phyloP scores from a whole-genome alignment of 768 basidiomycete species.

The Naganishia friedmannii region DNA sequence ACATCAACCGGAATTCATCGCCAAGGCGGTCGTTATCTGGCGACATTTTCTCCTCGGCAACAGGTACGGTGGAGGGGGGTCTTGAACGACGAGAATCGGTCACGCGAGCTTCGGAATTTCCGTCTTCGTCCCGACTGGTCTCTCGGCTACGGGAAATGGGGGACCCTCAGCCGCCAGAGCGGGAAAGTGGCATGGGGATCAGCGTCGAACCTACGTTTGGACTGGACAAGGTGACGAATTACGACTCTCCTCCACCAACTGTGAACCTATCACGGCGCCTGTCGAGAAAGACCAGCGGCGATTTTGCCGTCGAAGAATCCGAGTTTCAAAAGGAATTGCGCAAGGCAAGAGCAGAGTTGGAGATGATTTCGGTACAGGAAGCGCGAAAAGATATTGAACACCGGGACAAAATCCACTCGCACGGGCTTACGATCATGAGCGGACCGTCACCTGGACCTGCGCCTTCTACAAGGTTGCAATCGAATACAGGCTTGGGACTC shows the following conservation, averaged over 20 bases:
- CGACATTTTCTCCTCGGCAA: not conserved
- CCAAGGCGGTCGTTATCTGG: slow-evolving; percentile 1
- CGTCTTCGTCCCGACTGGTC: slow-evolving; percentile 27
- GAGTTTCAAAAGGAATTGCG: slow-evolving; percentile 32
- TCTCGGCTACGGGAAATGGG: slow-evolving; percentile 31
- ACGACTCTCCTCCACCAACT: not conserved
- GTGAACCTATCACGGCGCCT: slow-evolving; percentile 2
- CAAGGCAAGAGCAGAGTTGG: slow-evolving; percentile 31
- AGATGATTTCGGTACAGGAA: slow-evolving; percentile 28
- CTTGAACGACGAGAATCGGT: not conserved
- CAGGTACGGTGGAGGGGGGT: not conserved
- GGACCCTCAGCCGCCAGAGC: slow-evolving; percentile 26
- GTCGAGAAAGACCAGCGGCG: slow-evolving; percentile 26
- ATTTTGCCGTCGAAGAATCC: slow-evolving; percentile 32
- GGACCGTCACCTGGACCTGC: not conserved
- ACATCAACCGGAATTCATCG: not conserved
- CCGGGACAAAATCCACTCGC: slow-evolving; percentile 4
- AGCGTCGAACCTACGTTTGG: slow-evolving; percentile 30
- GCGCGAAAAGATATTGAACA: slow-evolving; percentile 14
- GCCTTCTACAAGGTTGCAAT: not conserved
- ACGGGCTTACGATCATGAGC: not conserved
- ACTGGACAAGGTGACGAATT: slow-evolving; percentile 22
- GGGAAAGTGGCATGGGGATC: slow-evolving; percentile 31
- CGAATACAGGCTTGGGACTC: not conserved
- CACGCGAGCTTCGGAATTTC: slow-evolving; percentile 23